Base-by-base conservation (phyloP, 2,329 filamentous ascomycete species). In the Daldinia eschscholtzii region DNA sequence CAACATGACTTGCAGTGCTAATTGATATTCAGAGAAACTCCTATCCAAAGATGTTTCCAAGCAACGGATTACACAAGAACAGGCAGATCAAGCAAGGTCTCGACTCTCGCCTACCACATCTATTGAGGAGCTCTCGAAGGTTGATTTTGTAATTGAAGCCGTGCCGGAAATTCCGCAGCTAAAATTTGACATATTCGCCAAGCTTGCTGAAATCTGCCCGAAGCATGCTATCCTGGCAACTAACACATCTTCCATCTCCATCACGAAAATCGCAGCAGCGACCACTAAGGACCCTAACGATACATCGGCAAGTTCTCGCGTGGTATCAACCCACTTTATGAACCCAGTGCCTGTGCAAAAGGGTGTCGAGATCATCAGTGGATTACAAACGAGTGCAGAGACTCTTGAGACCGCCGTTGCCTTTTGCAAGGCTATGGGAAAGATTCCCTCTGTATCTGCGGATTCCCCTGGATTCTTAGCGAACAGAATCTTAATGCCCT, bases 251-350 rank as follows among this genome's bases (percentile, higher is more conserved):
- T 97, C 94, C 69, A 99, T 99, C 79, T 95, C 93, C 68, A 98
- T 99, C 80, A 99, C 96, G 48, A 92, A 92, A 78, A 98, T 99
- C 76, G 96, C 96, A 20, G 94, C 96, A 3, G 89, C 94, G 9
- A 95, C 95, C 0, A 92, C 90, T 28, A 85, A 85, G 63, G 89
- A 97, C 77, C 91, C 93, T 0, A 95, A 84, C 18, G 92, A 97
- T 76, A 90, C 93, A 26, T 91, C 90, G 48, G 92, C 91, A 44
- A 92, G 93, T 48, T 95, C 93, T 5, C 91, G 96, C 55, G 96
- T 99, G 9, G 89, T 99, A 62, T 93, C 93, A 58, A 98, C 96
- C 15, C 96, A 99, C 81, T 99, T 99, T 82, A 99, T 99, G 96
- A 99, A 99, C 85, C 96, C 96, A 0, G 96, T 99, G 0, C 96